These are phyloP conservation scores for Alternaria infectoria DNA, from an alignment of 2,329 filamentous ascomycete species.

Conservation along the genomic window DNA sequence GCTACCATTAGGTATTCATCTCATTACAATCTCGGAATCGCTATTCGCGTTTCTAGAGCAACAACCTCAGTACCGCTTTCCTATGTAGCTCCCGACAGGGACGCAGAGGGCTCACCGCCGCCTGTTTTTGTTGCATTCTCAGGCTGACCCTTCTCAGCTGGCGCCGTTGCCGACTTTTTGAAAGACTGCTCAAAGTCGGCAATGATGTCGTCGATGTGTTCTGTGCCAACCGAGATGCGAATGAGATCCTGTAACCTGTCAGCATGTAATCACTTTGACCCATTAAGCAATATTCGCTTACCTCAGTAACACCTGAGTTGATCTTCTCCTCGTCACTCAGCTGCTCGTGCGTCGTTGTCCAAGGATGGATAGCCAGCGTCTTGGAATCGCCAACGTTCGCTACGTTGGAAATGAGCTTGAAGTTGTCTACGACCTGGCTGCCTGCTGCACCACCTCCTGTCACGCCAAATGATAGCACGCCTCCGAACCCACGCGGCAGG, in stretches of 20 bases:
- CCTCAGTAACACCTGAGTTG: slow-evolving; percentile 81
- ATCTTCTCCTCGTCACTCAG: slow-evolving; percentile 80
- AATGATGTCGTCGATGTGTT: slow-evolving; percentile 98
- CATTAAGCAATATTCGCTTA: slow-evolving; percentile 36
- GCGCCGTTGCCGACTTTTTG: slow-evolving; percentile 60
- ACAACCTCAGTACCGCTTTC: neutral
- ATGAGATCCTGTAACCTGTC: slow-evolving; percentile 72
- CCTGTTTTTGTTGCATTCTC: slow-evolving; percentile 43
- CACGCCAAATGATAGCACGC: slow-evolving; percentile 91
- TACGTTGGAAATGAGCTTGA: slow-evolving; percentile 94
- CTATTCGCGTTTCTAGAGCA: neutral
- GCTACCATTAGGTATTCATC: neutral
- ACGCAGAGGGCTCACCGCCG: slow-evolving; percentile 30
- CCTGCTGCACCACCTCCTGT: slow-evolving; percentile 87
- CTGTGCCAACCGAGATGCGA: slow-evolving; percentile 91
- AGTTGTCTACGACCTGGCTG: slow-evolving; percentile 86
- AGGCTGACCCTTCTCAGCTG: slow-evolving; percentile 41
- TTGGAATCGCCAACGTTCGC: slow-evolving; percentile 97
- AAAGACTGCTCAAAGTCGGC: slow-evolving; percentile 94
- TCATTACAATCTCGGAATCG: neutral
- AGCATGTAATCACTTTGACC: neutral
- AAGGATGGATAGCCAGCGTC: slow-evolving; percentile 92
- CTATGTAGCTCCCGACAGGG: slow-evolving; percentile 40
- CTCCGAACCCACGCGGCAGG: slow-evolving; percentile 81
- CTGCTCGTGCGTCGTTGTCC: slow-evolving; percentile 95